Evolutionary conservation across 208 protist species (phyloP).

Genomic region (Trypanosomatidae sp.): DNA sequence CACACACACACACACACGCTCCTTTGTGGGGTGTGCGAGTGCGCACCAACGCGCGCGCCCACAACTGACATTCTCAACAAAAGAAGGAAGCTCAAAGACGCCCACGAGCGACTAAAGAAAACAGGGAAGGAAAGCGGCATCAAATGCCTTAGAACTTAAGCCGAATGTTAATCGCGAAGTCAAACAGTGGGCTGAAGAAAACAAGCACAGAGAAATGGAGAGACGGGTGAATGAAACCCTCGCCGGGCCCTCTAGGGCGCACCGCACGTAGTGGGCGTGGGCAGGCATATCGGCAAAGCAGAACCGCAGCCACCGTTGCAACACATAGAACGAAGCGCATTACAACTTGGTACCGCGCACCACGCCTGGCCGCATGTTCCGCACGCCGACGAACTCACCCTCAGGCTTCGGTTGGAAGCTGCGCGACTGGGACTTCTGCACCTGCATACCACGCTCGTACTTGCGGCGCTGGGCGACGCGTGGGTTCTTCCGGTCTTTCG

Average conservation of each 20-base stretch:
- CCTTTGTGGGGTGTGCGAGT: not conserved
- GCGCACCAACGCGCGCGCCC: not conserved
- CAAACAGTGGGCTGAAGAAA: not conserved
- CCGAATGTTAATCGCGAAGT: slow-evolving; percentile 7
- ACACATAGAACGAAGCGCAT: not conserved
- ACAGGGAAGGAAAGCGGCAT: not conserved
- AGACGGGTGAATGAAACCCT: not conserved
- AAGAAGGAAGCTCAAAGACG: not conserved
- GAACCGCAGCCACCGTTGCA: not conserved
- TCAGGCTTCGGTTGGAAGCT: slow-evolving; percentile 79
- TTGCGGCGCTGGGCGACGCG: slow-evolving; percentile 87
- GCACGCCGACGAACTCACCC: slow-evolving; percentile 81
- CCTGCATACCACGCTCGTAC: slow-evolving; percentile 83
- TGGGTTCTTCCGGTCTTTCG: slow-evolving; percentile 91
- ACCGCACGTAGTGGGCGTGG: not conserved
- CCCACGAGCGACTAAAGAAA: not conserved
- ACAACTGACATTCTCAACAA: not conserved
- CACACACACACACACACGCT: not conserved
- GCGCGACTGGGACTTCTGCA: slow-evolving; percentile 83
- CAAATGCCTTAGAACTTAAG: slow-evolving; percentile 5
- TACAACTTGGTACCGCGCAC: slow-evolving; percentile 51
- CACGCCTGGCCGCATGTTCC: slow-evolving; percentile 70
- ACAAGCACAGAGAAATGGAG: not conserved
- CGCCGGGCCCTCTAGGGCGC: not conserved
- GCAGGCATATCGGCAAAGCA: not conserved